Evolutionary conservation across 805 yeast genomes (phyloP), one percentile per base, ranked within the genome.

Genomic region (Hagleromyces aurorensis): DNA sequence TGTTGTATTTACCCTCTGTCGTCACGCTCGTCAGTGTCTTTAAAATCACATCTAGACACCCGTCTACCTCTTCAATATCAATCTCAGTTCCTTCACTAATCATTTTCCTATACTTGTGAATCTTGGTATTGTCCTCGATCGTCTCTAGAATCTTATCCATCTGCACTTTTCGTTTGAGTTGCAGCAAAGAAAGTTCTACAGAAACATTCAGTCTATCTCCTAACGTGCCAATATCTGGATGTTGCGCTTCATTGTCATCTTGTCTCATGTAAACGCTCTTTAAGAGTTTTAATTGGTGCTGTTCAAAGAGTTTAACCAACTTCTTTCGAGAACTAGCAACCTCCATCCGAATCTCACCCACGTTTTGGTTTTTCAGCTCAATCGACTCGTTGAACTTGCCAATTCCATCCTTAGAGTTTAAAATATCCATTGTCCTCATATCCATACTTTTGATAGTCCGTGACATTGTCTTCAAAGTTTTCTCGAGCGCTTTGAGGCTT

Each of bases 301-400:
- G 57, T 38, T 46, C 60, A 38, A 45, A 35, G 20, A 46, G 49
- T 13, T 47, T 44, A 6, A 34, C 34, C 28, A 54, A 33, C 15
- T 36, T 47, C 7, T 29, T 38, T 36, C 53, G 58, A 28, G 43
- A 25, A 30, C 30, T 25, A 14, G 30, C 32, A 13, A 43, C 19
- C 12, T 40, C 41, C 6, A 13, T 29, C 17, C 27, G 33, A 23
- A 33, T 38, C 25, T 13, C 36, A 16, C 33, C 23, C 9, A 49
- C 27, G 11, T 41, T 44, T 22, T 33, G 33, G 33, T 27, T 30
- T 38, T 23, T 36, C 29, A 31, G 19, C 33, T 18, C 29, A 40
- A 37, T 91, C 23, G 82, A 61, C 9, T 87, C 79, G 2, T 93
- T 80, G 41, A 83, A 82, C 5, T 94, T 94, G 38, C 76, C 73